Evolutionary conservation across 116 monocot genomes (phyloP), one percentile per base, ranked within the genome.

Genomic region (Cymodocea nodosa): DNA sequence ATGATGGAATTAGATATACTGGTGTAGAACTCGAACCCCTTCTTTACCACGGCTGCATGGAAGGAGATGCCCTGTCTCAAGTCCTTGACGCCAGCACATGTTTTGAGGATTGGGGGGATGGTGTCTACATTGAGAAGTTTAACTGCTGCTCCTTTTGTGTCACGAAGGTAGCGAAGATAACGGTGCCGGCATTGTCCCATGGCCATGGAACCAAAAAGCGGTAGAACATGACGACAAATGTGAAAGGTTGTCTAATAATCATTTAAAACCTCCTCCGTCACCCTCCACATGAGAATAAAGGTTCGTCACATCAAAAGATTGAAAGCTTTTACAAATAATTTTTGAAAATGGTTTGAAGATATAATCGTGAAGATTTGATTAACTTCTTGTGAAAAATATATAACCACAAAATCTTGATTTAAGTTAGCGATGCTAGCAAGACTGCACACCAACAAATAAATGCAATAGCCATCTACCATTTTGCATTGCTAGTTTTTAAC

Each of bases 11-110:
- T 94, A 76, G 62, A 44, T 3, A 73, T 71, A 30, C 81, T 76
- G 10, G 81, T 66, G 68, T 64, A 52, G 0, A 78, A 72, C 16
- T 60, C 63, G 34, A 76, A 71, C 50, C 80, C 89, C 56, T 49
- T 62, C 68, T 94, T 89, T 25, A 84, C 63, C 2, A 65, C 82
- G 59, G 76, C 78, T 37, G 84, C 84, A 50, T 89, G 93, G 30
- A 82, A 18, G 15, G 81, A 59, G 13, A 36, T 23, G 14, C 88
- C 93, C 4, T 57, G 81, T 7, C 60, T 73, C 39, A 72, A 0
- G 52, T 74, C 73, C 52, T 71, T 59, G 15, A 75, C 51, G 34
- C 16, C 48, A 2, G 81, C 81, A 24, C 78, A 83, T 22, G 73
- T 56, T 74, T 88, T 88, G 73, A 93, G 75, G 52, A 78, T 34